A percentile compares a stretch with the other conserved stretches of the same genome.
phyloP scores from a whole-genome alignment of 352 stramenopile genomes.

The Globisporangium recalcitrans region DNA sequence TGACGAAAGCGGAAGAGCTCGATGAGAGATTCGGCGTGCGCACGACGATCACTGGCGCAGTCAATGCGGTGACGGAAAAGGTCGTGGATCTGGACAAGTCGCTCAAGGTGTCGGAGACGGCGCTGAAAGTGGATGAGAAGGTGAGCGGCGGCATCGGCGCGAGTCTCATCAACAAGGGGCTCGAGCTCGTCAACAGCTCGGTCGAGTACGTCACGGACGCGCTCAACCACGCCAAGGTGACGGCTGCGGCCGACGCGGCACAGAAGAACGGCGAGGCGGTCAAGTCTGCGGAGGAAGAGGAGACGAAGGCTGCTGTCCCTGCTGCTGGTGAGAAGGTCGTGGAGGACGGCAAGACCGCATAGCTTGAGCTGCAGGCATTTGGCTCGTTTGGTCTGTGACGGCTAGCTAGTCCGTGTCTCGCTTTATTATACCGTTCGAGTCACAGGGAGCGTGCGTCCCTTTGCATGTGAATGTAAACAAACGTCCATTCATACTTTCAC shows the following conservation, averaged over 20 bases:
- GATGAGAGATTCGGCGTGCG: conserved; percentile 53
- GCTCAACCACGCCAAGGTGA: conserved; percentile 60
- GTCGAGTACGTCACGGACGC: conserved; percentile 64
- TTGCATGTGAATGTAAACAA: no score
- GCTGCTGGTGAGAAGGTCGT: not conserved
- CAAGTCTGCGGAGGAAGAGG: not conserved
- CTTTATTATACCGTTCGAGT: no score
- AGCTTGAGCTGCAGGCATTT: no score
- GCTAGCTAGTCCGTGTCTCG: no score
- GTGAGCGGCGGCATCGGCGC: conserved; percentile 64
- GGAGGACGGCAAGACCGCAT: not conserved
- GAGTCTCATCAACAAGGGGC: conserved; percentile 42
- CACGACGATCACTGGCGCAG: conserved; percentile 41
- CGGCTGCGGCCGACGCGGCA: conserved; percentile 18
- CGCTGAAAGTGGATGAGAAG: conserved; percentile 63
- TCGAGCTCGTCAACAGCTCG: conserved; percentile 53
- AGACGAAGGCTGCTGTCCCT: not conserved
- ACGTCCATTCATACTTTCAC: no score
- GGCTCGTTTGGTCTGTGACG: no score
- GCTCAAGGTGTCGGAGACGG: conserved; percentile 59
- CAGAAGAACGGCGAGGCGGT: not conserved
- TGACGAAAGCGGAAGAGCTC: conserved; percentile 56
- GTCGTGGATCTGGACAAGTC: conserved; percentile 52
- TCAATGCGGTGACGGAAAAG: conserved; percentile 44
- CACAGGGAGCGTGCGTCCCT: no score